Evolutionary conservation across 2,329 filamentous ascomycete genomes (phyloP).

Genomic region (Sarocladium kiliense): DNA sequence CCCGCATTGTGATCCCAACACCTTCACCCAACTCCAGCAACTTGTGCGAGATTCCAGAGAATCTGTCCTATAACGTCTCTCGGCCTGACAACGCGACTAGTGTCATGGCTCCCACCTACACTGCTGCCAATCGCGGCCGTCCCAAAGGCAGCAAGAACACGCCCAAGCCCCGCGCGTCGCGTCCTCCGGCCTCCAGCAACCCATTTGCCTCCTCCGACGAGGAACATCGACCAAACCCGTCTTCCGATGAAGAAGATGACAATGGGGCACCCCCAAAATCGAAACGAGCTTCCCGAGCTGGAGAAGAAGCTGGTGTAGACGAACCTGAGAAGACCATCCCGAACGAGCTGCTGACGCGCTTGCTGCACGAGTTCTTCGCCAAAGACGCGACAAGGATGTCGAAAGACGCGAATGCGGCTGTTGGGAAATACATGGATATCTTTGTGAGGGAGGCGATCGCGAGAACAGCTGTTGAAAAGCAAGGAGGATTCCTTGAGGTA

Average conservation of each 20-base stretch:
- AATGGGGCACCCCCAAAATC: slow-evolving; percentile 14
- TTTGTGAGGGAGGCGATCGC: slow-evolving; percentile 89
- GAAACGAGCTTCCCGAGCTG: not conserved
- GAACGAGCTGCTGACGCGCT: slow-evolving; percentile 64
- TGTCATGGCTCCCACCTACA: slow-evolving; percentile 27
- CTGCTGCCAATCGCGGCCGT: slow-evolving; percentile 27
- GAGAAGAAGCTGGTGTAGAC: slow-evolving; percentile 23
- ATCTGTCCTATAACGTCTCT: not conserved
- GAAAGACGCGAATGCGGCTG: slow-evolving; percentile 69
- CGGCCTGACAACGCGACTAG: not conserved
- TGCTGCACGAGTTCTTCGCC: slow-evolving; percentile 77
- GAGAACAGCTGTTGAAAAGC: slow-evolving; percentile 66
- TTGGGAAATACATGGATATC: slow-evolving; percentile 82
- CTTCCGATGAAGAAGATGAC: slow-evolving; percentile 20
- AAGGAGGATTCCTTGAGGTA: slow-evolving; percentile 69
- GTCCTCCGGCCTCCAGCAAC: slow-evolving; percentile 23
- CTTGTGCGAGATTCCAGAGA: not conserved
- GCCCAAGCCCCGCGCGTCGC: slow-evolving; percentile 16
- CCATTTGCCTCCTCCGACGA: slow-evolving; percentile 31
- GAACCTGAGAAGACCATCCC: slow-evolving; percentile 54
- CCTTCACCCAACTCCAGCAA: not conserved
- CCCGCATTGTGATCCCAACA: not conserved
- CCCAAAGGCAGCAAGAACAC: slow-evolving; percentile 21
- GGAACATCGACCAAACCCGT: slow-evolving; percentile 9
- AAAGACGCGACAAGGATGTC: slow-evolving; percentile 66